Base-by-base conservation (phyloP, 108 stramenopile genomes). In the Nitzschia sp. region DNA sequence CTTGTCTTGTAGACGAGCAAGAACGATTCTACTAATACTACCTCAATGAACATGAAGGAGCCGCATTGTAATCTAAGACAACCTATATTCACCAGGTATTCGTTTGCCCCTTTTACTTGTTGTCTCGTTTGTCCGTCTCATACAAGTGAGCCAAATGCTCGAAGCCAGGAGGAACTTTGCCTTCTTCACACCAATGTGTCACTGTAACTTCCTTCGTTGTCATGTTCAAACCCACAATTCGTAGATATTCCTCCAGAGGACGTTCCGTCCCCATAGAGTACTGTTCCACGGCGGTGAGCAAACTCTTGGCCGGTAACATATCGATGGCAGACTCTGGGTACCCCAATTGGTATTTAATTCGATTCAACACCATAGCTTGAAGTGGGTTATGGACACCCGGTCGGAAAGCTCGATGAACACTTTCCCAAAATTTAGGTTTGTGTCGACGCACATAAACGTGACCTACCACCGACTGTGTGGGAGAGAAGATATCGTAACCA, bases 391-490 rank as follows among this genome's bases (percentile, higher is more conserved):
- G 87, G 17, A 87, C 83, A 12, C 83, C 81, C 26, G 64, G 62
- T 17, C 74, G 65, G 67, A 90, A 88, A 3, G 82, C 85, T 54
- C 92, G 84, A 74, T 91, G 88, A 41, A 98, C 86, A 0, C 90
- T 84, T 63, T 97, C 97, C 98, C 98, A 98, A 72, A 98, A 98
- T 68, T 97, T 98, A n/a, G 97, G 98, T 63, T 90, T 88, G 69
- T 93, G 86, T 22, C 84, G 88, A 55, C 96, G 83, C n/a, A 88
- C 84, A 52, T 77, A 81, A 38, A 81, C 85, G 71, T 98, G 98
- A 10, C 92, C 88, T 34, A 97, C 78, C 9, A 96, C 88, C 51
- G 87, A 75, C 56, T 80, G 86, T 0, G 89, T 88, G 0, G 98
- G 98, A 57, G 86, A 84, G 74, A 96, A 98, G 34, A 98, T 97